Base-by-base conservation (phyloP, 805 yeast species). In the Barnettozyma sucrosica region DNA sequence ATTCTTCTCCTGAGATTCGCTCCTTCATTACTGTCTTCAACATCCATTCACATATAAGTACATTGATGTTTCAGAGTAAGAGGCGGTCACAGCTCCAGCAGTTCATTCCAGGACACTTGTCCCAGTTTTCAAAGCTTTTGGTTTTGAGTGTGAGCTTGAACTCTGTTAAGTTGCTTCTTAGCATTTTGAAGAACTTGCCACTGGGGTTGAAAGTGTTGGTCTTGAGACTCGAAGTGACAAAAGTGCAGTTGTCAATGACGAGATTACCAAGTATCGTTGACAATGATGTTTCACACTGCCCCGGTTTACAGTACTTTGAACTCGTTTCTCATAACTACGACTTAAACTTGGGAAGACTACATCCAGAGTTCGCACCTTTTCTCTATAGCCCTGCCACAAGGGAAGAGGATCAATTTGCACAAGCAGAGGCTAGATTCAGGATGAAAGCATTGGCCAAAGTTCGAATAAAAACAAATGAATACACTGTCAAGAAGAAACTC, bases 321-420 rank as follows among this genome's bases (percentile, higher is more conserved):
- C 8, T 51, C 8, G 36, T 42, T 11, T 49, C 53, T 1, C 49
- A 42, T 7, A 28, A 39, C 9, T 33, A 23, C 28, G 47, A 45
- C 6, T 32, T 51, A 5, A 30, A 16, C 11, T 28, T 42, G 7
- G 40, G 36, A 3, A 49, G 45, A 36, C 20, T 45, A 3, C 56
- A 53, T 38, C 55, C 55, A 21, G 54, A 50, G 30, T 28, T 52
- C 8, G 44, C 48, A 8, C 40, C 21, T 7, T 49, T 25, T 19
- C 36, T 24, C 10, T 45, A 46, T 33, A 4, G 28, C 2, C 6
- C 20, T 4, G 11, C n/a, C 3, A 34, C 34, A 7, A 25, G 46
- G n/a, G 52, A 51, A 18, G 52, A 51, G 18, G 18, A n/a, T 5
- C 18, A 47, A 16, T 28, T 38, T 8, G 16, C 24, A 30, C 37